Conservation (phyloP, 2,329 filamentous ascomycete species). For the Trichoderma arundinaceum region DNA sequence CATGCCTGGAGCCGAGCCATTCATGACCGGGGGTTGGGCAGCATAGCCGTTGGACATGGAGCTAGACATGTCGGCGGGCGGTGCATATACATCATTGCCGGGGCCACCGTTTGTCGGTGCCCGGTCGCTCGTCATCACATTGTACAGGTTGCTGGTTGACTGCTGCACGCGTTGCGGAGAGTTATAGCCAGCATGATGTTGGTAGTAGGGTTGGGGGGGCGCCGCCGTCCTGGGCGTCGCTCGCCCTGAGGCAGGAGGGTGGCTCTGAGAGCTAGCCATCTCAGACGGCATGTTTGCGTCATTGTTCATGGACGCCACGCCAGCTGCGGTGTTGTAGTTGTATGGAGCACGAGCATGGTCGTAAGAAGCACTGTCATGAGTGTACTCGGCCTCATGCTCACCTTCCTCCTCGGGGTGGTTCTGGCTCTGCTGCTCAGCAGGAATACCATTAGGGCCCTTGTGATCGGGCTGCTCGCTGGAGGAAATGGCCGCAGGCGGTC, state of each 20-base stretch:
- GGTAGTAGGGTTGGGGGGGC: constrained; percentile 75
- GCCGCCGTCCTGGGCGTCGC: constrained; percentile 83
- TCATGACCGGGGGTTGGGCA: constrained; percentile 67
- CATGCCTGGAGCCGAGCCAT: constrained; percentile 58
- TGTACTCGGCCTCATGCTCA: constrained; percentile 82
- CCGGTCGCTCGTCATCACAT: constrained; percentile 83
- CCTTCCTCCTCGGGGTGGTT: constrained; percentile 69
- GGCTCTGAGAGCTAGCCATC: constrained; percentile 79
- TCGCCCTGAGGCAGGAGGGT: constrained; percentile 80
- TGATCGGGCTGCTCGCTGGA: constrained; percentile 68
- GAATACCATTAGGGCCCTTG: constrained; percentile 67
- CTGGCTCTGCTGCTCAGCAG: constrained; percentile 55
- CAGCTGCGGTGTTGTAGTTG: constrained; percentile 67
- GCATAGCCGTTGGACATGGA: constrained; percentile 68
- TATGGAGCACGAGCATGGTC: constrained; percentile 75
- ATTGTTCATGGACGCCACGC: constrained; percentile 68
- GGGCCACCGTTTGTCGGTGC: constrained; percentile 63
- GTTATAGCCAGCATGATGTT: constrained; percentile 69
- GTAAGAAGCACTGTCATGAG: constrained; percentile 79
- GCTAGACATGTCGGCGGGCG: constrained; percentile 63
- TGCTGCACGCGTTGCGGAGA: constrained; percentile 75
- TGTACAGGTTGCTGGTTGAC: constrained; percentile 83
- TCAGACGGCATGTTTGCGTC: constrained; percentile 84
- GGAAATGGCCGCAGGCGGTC: constrained; percentile 62
- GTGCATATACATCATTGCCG: constrained; percentile 72